Evolutionary conservation across 768 basidiomycete genomes (phyloP).

Genomic region (Pleurotus pulmonarius): DNA sequence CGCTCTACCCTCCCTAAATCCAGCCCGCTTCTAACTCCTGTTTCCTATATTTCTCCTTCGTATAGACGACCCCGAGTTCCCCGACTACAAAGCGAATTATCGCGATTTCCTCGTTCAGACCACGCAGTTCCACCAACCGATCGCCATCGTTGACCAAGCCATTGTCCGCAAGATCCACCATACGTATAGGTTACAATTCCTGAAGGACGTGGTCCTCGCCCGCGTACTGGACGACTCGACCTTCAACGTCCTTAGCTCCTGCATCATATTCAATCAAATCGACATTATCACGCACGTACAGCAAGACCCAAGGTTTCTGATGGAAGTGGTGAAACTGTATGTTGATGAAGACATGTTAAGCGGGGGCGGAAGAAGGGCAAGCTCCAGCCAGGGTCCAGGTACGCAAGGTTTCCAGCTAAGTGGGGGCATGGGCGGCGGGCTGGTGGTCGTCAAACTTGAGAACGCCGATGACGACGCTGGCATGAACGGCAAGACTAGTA

Average conservation of each 20-base stretch:
- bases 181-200: constrained; percentile 93
- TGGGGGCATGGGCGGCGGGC: not conserved
- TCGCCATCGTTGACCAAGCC: constrained; percentile 69
- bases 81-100: constrained; percentile 94
- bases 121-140: constrained; percentile 86
- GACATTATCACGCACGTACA: constrained; percentile 94
- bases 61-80: constrained; percentile 95
- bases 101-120: constrained; percentile 86
- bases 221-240: constrained; percentile 94
- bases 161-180: constrained; percentile 93
- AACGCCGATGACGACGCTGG: constrained; percentile 31
- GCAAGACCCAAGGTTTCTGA: constrained; percentile 69
- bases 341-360: constrained; percentile 66
- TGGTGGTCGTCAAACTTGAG: constrained; percentile 26
- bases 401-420: constrained; percentile 4
- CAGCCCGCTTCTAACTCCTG: not conserved
- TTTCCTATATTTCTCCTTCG: not conserved
- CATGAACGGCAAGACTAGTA: not conserved
- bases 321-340: constrained; percentile 74
- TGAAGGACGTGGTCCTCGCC: constrained; percentile 97
- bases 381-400: not conserved
- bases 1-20: constrained; percentile 6
- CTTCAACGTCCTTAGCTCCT: constrained; percentile 94
- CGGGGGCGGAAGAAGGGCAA: constrained; percentile 26
- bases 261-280: constrained; percentile 98